Evolutionary conservation across 176 grass and related monocot species (phyloP).

Genomic region (Avena sativa): DNA sequence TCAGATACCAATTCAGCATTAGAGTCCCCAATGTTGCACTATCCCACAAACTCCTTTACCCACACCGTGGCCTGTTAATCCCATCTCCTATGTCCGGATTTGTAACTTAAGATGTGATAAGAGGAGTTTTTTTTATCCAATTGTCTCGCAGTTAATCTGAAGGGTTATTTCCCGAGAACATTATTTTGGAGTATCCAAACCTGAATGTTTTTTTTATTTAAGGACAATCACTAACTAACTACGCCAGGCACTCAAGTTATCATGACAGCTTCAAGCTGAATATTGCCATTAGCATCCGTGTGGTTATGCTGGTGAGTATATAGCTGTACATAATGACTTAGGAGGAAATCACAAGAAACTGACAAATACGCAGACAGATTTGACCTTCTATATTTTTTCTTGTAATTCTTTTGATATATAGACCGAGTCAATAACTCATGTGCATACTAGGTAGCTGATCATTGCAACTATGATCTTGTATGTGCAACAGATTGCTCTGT

Average conservation of each 20-base stretch:
- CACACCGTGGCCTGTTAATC: not conserved
- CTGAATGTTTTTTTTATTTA: constrained; percentile 21
- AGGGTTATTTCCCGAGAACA: not conserved
- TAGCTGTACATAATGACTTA: not conserved
- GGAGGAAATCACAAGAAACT: not conserved
- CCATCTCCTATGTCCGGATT: not conserved
- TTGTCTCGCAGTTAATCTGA: constrained; percentile 11
- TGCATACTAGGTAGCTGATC: not conserved
- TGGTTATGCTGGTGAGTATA: not conserved
- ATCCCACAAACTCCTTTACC: not conserved
- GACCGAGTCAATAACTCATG: constrained; percentile 15
- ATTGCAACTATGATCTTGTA: not conserved
- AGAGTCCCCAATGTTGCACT: not conserved
- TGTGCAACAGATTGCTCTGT: not conserved
- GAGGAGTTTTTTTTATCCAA: not conserved
- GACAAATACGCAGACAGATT: not conserved
- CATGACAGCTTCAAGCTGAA: constrained; percentile 1
- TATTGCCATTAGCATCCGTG: not conserved
- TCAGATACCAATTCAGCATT: constrained; percentile 34
- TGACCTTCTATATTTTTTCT: not conserved
- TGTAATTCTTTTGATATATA: not conserved
- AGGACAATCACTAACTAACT: not conserved
- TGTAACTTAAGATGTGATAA: not conserved
- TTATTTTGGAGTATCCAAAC: constrained; percentile 38
- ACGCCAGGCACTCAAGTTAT: not conserved